Evolutionary conservation across 345 rosid genomes (phyloP), one percentile per base, ranked within the genome.

Genomic region (Rhizophora mangle): DNA sequence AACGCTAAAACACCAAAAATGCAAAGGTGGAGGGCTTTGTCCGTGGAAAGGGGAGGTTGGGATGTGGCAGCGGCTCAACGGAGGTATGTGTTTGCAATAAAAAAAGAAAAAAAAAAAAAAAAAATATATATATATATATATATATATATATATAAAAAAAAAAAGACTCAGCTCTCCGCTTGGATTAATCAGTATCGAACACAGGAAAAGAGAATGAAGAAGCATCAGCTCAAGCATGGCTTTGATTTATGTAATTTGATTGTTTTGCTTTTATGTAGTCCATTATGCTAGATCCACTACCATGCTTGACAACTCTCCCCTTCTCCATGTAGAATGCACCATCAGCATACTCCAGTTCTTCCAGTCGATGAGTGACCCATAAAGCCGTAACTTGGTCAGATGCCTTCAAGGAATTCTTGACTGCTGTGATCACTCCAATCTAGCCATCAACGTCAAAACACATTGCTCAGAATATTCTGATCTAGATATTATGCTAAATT

Each of bases 301-400:
- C 95, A 26, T 70, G 79, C 85, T 72, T 86, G 6, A 90, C 79
- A 37, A 89, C 85, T 80, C 79, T 95, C 49, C 99, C 93, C 1
- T 88, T 78, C 76, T 88, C 99, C 96, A 90, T 92, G 69, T 87
- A 92, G 30, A 92, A 79, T 20, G 96, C 96, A 57, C 96, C 97
- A 73, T 95, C 96, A 15, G 96, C 97, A 70, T 81, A 86, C 80
- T 87, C 78, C 0, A 95, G 91, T 78, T 95, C 99, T 80, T 95
- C 96, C 78, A 95, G 77, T 56, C 93, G 83, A 85, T 92, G 99
- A 27, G 97, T 95, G 43, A 90, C 96, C 97, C 98, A 94, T 62
- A 91, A 72, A 2, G 96, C 96, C 0, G 96, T 89, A 66, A 94
- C 90, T 18, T 84, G 89, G 70, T 82, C 85, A 15, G 90, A 85